These are phyloP conservation scores for Plectosphaerella cucumerina DNA, from an alignment of 2,329 filamentous ascomycete genomes.

Conservation along the genomic window DNA sequence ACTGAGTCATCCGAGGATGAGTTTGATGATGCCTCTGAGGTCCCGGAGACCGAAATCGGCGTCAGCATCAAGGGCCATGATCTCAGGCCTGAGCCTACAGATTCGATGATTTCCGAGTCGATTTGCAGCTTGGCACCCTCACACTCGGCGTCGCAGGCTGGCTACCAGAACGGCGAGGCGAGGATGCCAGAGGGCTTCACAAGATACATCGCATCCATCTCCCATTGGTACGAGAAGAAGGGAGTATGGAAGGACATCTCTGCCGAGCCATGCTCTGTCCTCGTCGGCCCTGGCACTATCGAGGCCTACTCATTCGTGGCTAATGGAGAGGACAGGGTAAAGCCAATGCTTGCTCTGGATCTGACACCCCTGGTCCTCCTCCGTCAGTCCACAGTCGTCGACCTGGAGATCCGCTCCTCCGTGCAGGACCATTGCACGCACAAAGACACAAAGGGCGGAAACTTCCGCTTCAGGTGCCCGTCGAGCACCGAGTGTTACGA, in stretches of 20 bases:
- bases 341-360: constrained; percentile 66
- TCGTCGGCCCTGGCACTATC: constrained; percentile 55
- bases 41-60: constrained; percentile 54
- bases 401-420: constrained; percentile 89
- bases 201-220: constrained; percentile 51
- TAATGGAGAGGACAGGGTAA: constrained; percentile 26
- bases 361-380: constrained; percentile 89
- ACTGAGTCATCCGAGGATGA: constrained; percentile 49
- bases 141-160: constrained; percentile 74
- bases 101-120: constrained; percentile 42
- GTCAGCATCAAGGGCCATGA: constrained; percentile 47
- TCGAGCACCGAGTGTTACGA: constrained; percentile 73
- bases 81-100: constrained; percentile 20
- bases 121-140: constrained; percentile 69
- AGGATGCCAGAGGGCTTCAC: constrained; percentile 35
- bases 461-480: constrained; percentile 86
- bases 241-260: constrained; percentile 58
- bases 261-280: constrained; percentile 46
- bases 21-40: constrained; percentile 55
- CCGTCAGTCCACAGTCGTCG: constrained; percentile 83
- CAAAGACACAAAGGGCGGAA: constrained; percentile 59
- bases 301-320: constrained; percentile 46
- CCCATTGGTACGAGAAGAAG: constrained; percentile 57
- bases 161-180: constrained; percentile 50
- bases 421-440: constrained; percentile 70